These are phyloP conservation scores for Phytophthora constricta DNA, from an alignment of 352 stramenopile species.

Conservation along the genomic window DNA sequence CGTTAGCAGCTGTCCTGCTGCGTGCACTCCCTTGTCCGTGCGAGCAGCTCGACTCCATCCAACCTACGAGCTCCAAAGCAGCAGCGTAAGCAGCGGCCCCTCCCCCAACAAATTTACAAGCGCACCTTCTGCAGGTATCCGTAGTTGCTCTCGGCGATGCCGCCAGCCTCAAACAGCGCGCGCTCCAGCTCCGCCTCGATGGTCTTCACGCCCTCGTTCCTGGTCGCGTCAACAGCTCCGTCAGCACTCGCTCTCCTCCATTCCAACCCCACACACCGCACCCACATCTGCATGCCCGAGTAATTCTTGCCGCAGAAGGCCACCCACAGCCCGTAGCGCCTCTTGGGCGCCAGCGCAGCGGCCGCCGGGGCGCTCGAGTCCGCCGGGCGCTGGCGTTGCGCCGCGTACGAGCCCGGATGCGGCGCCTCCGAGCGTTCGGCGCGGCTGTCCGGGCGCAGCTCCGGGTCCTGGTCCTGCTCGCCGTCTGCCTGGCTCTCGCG, in stretches of 20 bases:
- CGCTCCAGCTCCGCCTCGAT: slow-evolving; percentile 92
- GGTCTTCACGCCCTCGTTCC: slow-evolving; percentile 89
- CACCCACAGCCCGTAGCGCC: slow-evolving; percentile 84
- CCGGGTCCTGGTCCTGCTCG: slow-evolving; percentile 28
- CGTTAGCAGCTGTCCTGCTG: slow-evolving; percentile 83
- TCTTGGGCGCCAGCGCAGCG: slow-evolving; percentile 42
- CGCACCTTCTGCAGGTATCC: slow-evolving; percentile 86
- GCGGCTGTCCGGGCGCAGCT: slow-evolving; percentile 52
- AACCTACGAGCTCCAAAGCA: slow-evolving; percentile 44
- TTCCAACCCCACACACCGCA: neutral
- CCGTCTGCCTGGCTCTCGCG: slow-evolving; percentile 21
- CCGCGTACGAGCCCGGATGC: slow-evolving; percentile 83
- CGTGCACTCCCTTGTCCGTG: slow-evolving; percentile 93
- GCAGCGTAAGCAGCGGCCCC: neutral
- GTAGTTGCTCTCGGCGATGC: slow-evolving; percentile 90
- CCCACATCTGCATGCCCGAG: slow-evolving; percentile 90
- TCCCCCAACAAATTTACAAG: neutral
- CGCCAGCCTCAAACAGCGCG: slow-evolving; percentile 87
- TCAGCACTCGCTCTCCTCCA: neutral
- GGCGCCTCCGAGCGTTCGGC: slow-evolving; percentile 63
- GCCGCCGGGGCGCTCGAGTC: neutral
- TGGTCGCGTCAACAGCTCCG: slow-evolving; percentile 15
- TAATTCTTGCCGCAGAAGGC: slow-evolving; percentile 91
- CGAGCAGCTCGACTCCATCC: slow-evolving; percentile 89
- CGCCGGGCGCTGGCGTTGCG: slow-evolving; percentile 35